Conservation (phyloP, 345 rosid genomes). For the Ceriops decandra region DNA sequence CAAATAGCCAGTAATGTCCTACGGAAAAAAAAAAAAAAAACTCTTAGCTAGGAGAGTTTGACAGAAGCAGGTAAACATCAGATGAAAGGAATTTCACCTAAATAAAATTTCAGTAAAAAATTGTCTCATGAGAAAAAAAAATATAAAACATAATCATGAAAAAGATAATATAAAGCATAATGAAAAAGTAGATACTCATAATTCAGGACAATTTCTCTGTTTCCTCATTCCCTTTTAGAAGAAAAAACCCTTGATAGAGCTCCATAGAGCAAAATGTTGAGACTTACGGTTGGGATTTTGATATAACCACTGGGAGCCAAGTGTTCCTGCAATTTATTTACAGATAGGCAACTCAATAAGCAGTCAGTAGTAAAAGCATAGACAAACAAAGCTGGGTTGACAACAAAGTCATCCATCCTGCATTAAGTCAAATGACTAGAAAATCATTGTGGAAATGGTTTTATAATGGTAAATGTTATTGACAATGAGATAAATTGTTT, state of each 20-base stretch:
- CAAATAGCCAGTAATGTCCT: constrained; percentile 41
- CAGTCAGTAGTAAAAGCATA: neutral
- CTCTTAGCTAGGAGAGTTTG: neutral
- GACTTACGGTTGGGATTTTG: constrained; percentile 81
- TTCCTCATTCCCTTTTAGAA: too few species aligned
- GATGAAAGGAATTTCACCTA: neutral
- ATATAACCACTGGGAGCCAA: constrained; percentile 75
- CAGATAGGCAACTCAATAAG: constrained; percentile 6
- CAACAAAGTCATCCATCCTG: constrained; percentile 1
- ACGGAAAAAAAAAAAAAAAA: neutral
- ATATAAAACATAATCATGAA: neutral
- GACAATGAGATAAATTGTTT: neutral
- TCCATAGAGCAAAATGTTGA: neutral
- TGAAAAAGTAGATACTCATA: neutral
- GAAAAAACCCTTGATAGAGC: neutral
- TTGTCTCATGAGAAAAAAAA: neutral
- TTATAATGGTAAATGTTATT: neutral
- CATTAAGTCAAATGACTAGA: neutral
- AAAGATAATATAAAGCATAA: neutral
- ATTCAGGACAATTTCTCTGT: too few species aligned
- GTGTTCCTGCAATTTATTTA: constrained; percentile 68
- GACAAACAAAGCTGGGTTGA: neutral
- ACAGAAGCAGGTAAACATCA: neutral
- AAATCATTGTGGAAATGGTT: neutral
- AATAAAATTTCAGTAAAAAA: neutral